Base-by-base conservation (phyloP, 2,329 filamentous ascomycete species). In the Hymenoscyphus albidus region DNA sequence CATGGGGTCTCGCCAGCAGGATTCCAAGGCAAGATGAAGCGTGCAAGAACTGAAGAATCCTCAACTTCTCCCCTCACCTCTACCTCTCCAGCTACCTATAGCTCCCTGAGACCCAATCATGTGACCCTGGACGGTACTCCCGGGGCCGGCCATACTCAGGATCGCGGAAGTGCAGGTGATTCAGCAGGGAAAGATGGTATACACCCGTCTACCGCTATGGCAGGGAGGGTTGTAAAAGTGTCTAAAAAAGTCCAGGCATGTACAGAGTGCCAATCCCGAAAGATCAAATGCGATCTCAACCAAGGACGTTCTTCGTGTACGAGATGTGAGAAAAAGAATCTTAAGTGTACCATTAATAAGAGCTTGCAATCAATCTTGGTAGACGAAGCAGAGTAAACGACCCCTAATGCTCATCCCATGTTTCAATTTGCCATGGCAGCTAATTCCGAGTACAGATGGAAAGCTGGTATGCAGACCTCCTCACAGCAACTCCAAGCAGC, bases 281-380 rank as follows among this genome's bases (percentile, higher is more conserved):
- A 85, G 71, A 83, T 85, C 69, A 81, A 82, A 70, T 85, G 83
- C 70, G 71, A 77, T 14, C 48, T 69, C 38, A 58, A 81, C 65
- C 58, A 61, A 51, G 42, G 69, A 75, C 6, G 78, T 10, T 18
- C 12, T 31, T 44, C 40, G 31, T 85, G 82, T 71, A 77, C 77
- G 9, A 79, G 83, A 69, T 85, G 83, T 68, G 71, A 77, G 39
- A 80, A 80, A 51, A 79, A 81, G 31, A 80, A 80, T 10, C 76
- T 84, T 51, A 79, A 80, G 65, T 85, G 82, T 69, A 76, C 83
- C 9, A 80, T 84, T 40, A 84, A 85, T 69, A 82, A 83, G 72
- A 84, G 82, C 70, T 78, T 83, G 22, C 83, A 85, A 70, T 82
- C 81, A 63, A 80, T 85, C 55, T 77, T 84, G 22, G 81, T 84